Evolutionary conservation across 176 grass and related monocot genomes (phyloP), one percentile per base, ranked within the genome.

Genomic region (Paspalum vaginatum): DNA sequence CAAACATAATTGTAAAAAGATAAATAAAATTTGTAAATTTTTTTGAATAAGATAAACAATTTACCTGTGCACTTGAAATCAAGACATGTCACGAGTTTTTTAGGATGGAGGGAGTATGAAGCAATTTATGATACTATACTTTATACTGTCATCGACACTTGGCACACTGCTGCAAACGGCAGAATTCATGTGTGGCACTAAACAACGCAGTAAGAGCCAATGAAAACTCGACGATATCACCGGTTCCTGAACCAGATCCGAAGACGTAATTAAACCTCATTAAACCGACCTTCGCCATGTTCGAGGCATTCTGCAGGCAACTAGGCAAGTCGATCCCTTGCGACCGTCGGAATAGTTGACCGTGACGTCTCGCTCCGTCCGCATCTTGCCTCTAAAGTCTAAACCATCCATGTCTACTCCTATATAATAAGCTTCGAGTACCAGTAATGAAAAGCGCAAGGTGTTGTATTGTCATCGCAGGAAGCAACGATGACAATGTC

Each of bases 391-490:
- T 32, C 32, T 32, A n/a, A n/a, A n/a, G n/a, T n/a, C n/a, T n/a
- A n/a, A n/a, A n/a, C n/a, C n/a, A n/a, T n/a, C n/a, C n/a, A n/a
- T n/a, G n/a, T n/a, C 5, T 44, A 45, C n/a, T 24, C n/a, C 57
- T 76, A 84, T 79, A 85, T 84, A 84, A 24, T 17, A 44, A 73
- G 76, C 55, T 67, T 5, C 22, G 12, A 25, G 4, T 40, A 14
- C 26, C 25, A 45, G 48, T 4, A 54, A 17, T 8, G 7, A 65
- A 12, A 3, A 63, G 6, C 27, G 0, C 81, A 65, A 47, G 55
- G 42, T 40, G 25, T 37, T 3, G 25, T 24, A 9, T 8, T 39
- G 46, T 39, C 48, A 27, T 0, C 65, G 48, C 39, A 18, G 54
- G 51, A 51, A 75, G 70, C 61, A 38, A 69, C 52, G 11, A 82